phyloP scores from a whole-genome alignment of 495 filamentous ascomycete species.

The Entonaema liquescens region DNA sequence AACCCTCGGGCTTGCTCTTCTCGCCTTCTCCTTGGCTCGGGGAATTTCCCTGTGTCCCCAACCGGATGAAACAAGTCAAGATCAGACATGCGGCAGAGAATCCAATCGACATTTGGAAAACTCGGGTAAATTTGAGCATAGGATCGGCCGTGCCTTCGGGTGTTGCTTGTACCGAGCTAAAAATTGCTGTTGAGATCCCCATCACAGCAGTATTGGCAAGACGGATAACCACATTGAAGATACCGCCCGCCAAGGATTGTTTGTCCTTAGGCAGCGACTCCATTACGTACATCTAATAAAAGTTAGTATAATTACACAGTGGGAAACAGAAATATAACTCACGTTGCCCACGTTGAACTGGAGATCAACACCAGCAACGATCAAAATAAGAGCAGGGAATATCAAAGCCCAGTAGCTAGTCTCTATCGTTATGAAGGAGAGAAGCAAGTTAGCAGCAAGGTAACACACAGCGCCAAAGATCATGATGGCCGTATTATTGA shows the following conservation, averaged over 20 bases:
- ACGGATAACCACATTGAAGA: slow-evolving; percentile 66
- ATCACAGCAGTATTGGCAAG: slow-evolving; percentile 61
- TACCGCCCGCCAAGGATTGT: slow-evolving; percentile 65
- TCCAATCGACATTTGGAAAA: slow-evolving; percentile 66
- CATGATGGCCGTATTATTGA: slow-evolving; percentile 61
- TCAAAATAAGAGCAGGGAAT: slow-evolving; percentile 63
- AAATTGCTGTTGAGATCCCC: slow-evolving; percentile 62
- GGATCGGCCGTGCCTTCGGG: slow-evolving; percentile 47
- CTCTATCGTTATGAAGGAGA: slow-evolving; percentile 49
- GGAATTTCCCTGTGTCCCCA: slow-evolving; percentile 55
- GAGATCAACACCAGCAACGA: slow-evolving; percentile 65
- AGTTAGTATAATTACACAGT: slow-evolving; percentile 15
- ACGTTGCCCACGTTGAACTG: slow-evolving; percentile 71
- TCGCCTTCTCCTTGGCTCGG: slow-evolving; percentile 28
- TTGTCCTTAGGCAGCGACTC: slow-evolving; percentile 63
- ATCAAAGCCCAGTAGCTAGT: slow-evolving; percentile 66
- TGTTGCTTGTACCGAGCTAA: slow-evolving; percentile 47
- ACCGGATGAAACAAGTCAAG: slow-evolving; percentile 53
- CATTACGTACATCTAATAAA: slow-evolving; percentile 62
- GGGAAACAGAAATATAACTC: slow-evolving; percentile 30
- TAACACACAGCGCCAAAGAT: slow-evolving; percentile 56
- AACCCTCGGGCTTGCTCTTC: slow-evolving; percentile 20
- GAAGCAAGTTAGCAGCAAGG: slow-evolving; percentile 55
- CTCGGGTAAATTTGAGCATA: slow-evolving; percentile 55
- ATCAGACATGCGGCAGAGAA: slow-evolving; percentile 55